phyloP scores from a whole-genome alignment of 495 filamentous ascomycete genomes.

The Hypoxylon intermedium region DNA sequence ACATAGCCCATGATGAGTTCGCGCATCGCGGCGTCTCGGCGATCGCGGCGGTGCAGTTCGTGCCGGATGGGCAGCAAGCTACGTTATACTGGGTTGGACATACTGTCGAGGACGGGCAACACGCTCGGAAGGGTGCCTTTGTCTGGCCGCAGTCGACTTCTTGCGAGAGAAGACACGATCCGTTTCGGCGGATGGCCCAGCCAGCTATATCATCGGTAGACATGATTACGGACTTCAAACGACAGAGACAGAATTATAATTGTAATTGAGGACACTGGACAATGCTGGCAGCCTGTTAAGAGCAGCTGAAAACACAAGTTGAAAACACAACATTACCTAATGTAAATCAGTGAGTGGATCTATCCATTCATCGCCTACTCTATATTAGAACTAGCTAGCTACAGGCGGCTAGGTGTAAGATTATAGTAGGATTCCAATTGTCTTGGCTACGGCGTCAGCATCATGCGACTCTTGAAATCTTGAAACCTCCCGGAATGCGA shows the following conservation, averaged over 20 bases:
- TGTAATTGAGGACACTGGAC: not conserved
- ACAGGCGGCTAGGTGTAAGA: no score
- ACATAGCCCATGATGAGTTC: conserved; percentile 31
- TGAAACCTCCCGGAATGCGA: conserved; percentile 48
- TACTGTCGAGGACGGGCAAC: conserved; percentile 24
- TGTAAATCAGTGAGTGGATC: not conserved
- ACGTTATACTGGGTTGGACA: conserved; percentile 28
- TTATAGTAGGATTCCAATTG: no score
- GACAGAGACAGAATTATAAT: not conserved
- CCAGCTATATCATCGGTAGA: not conserved
- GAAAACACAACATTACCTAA: not conserved
- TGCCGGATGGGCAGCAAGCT: conserved; percentile 18
- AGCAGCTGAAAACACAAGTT: not conserved
- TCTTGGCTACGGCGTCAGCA: no score
- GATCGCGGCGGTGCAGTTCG: conserved; percentile 22
- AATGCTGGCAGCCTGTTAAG: not conserved
- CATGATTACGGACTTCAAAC: not conserved
- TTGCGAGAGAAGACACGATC: conserved; percentile 1
- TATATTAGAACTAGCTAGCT: no score
- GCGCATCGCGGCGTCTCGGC: conserved; percentile 23
- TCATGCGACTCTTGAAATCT: conserved; percentile 32
- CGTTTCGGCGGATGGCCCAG: conserved; percentile 33
- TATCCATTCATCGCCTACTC: no score
- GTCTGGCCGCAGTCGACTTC: conserved; percentile 31
- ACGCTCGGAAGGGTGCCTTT: conserved; percentile 11